These are phyloP conservation scores for Botrytis aclada DNA, from an alignment of 2,329 filamentous ascomycete genomes.

Conservation along the genomic window DNA sequence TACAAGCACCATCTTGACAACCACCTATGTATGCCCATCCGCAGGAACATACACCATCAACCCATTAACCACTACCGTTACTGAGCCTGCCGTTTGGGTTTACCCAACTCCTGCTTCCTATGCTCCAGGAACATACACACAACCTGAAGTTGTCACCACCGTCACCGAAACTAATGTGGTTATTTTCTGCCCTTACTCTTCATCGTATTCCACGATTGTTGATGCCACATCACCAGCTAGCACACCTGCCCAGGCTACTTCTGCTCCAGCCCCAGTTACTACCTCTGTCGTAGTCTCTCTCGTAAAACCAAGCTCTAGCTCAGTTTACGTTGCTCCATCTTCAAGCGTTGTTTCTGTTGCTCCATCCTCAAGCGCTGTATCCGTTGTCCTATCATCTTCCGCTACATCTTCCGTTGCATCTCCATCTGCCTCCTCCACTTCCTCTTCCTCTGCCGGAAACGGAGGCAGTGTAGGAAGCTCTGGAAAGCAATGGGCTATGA, in stretches of 20 bases:
- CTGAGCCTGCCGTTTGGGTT: constrained; percentile 54
- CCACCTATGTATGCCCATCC: constrained; percentile 69
- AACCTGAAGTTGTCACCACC: constrained; percentile 63
- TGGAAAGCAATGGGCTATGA: constrained; percentile 61
- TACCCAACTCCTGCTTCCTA: constrained; percentile 65
- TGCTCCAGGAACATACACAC: constrained; percentile 70
- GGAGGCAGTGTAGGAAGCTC: constrained; percentile 25
- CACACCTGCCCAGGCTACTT: constrained; percentile 28
- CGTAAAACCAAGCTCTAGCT: constrained; percentile 32
- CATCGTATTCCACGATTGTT: constrained; percentile 38
- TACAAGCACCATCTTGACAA: constrained; percentile 66
- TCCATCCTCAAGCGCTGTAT: constrained; percentile 3
- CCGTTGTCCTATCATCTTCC: background rate
- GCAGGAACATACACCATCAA: constrained; percentile 75
- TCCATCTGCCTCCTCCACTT: constrained; percentile 54
- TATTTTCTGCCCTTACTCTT: constrained; percentile 65
- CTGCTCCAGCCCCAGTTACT: constrained; percentile 29
- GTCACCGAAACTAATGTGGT: constrained; percentile 66
- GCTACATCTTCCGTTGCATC: constrained; percentile 24
- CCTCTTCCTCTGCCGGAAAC: constrained; percentile 37
- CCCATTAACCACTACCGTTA: constrained; percentile 60
- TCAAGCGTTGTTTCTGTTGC: background rate
- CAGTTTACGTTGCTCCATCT: background rate
- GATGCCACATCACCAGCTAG: background rate
- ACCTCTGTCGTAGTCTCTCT: constrained; percentile 17